Evolutionary conservation across 2,329 filamentous ascomycete genomes (phyloP).

Genomic region (Diatrype stigma): DNA sequence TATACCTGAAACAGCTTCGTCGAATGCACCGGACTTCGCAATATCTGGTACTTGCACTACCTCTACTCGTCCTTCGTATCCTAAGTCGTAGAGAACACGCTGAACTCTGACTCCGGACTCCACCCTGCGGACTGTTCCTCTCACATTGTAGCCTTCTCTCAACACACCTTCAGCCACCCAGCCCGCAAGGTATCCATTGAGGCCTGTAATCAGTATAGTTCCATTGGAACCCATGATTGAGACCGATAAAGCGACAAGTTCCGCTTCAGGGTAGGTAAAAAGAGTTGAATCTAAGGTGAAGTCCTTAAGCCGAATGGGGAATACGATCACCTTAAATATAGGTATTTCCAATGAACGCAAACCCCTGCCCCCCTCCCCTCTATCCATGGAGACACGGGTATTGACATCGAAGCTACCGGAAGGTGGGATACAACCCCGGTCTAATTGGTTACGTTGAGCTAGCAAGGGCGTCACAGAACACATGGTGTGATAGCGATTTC

Average conservation of each 20-base stretch:
- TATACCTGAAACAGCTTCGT: slow-evolving; percentile 20
- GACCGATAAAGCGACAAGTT: background rate
- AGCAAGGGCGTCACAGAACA: no score
- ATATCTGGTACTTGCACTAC: slow-evolving; percentile 22
- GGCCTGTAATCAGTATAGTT: slow-evolving; percentile 24
- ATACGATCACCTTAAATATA: no score
- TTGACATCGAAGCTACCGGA: no score
- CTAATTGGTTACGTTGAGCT: no score
- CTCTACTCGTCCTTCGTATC: slow-evolving; percentile 19
- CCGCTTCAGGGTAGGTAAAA: no score
- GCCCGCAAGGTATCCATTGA: slow-evolving; percentile 27
- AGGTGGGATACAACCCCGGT: no score
- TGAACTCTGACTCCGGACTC: slow-evolving; percentile 20
- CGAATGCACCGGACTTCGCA: slow-evolving; percentile 15
- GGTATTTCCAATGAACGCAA: no score
- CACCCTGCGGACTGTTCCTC: slow-evolving; percentile 24
- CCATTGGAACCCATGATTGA: slow-evolving; percentile 5
- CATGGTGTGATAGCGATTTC: no score
- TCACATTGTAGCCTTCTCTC: slow-evolving; percentile 21
- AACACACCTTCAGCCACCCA: slow-evolving; percentile 21
- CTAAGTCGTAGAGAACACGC: slow-evolving; percentile 14
- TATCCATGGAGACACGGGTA: no score
- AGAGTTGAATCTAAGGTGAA: no score
- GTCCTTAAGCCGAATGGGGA: no score
- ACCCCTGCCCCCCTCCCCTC: no score